A percentile compares a stretch with the other conserved stretches of the same genome.
phyloP scores from a whole-genome alignment of 78 protist species.

The Emiliania huxleyi region DNA sequence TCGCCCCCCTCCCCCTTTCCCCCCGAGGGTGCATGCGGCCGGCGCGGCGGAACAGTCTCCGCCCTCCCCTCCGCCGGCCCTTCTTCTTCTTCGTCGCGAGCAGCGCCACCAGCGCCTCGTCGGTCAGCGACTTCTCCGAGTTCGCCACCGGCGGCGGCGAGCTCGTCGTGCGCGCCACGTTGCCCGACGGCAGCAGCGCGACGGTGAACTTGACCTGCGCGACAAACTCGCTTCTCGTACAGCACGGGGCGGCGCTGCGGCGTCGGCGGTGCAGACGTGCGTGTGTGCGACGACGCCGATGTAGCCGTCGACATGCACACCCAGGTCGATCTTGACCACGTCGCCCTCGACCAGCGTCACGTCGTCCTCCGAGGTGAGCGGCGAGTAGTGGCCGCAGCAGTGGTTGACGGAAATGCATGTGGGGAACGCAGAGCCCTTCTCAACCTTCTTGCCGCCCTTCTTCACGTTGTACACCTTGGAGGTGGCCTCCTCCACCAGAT shows the following conservation, averaged over 20 bases:
- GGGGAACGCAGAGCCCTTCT: conserved; percentile 95
- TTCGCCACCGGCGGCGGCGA: neutral
- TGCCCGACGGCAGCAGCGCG: conserved; percentile 44
- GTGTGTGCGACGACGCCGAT: conserved; percentile 81
- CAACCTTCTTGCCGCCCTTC: conserved; percentile 8
- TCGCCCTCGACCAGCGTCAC: conserved; percentile 81
- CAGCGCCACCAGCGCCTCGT: neutral
- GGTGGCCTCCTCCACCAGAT: neutral
- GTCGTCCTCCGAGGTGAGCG: conserved; percentile 62
- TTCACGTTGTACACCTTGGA: neutral
- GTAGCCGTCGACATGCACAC: conserved; percentile 94
- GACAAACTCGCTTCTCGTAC: conserved; percentile 69
- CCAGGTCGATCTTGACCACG: conserved; percentile 93
- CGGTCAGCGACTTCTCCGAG: neutral
- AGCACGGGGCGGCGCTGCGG: conserved; percentile 80
- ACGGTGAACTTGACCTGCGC: conserved; percentile 91
- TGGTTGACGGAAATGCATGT: conserved; percentile 91
- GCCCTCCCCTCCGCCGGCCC: too few species aligned
- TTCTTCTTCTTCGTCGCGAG: conserved; percentile 30
- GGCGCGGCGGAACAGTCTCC: too few species aligned
- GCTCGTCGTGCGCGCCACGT: neutral
- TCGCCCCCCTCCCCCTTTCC: too few species aligned
- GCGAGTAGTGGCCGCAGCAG: conserved; percentile 91
- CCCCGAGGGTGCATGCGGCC: too few species aligned
- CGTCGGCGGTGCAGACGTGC: conserved; percentile 62